Evolutionary conservation across 2,329 filamentous ascomycete species (phyloP), one percentile per base, ranked within the genome.

Genomic region (Phoma sp.): DNA sequence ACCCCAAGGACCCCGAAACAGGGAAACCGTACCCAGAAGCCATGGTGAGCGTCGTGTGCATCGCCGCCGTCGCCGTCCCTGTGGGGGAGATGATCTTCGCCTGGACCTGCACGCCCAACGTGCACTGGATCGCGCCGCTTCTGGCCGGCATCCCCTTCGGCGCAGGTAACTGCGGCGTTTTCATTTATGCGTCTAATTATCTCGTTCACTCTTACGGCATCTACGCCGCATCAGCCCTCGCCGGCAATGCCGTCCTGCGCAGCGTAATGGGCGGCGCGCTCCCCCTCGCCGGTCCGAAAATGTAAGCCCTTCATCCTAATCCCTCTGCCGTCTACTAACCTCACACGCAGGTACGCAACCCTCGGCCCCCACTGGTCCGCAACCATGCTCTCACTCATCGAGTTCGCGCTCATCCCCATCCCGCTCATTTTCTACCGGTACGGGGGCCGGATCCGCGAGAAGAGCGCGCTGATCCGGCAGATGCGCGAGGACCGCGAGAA

Each of bases 101-200:
- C 0, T 96, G 92, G 52, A 64, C 61, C 7, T 92, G 68, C 57
- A 85, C 92, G 0, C 92, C 92, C 0, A 84, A 85, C 4, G 91
- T 96, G 29, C 92, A 91, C 71, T 96, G 90, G 88, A 86, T 92
- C n/a, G 81, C 86, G 19, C 89, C 91, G 1, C 88, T 96, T 43
- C 78, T 90, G 0, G 91, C 91, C 1, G 91, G 91, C 0, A 83
- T 96, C 6, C 89, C 88, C 0, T 96, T 95, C 64, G 91, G 91
- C 9, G 81, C 84, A 0, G 91, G 91, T 0, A 95, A 94, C 66
- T 87, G 85, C 8, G 82, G 87, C 2, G 86, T 90, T 33, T 96
- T 96, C 77, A 93, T 96, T 68, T 95, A 96, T 68, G 85, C 88
- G 0, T 85, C 83, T 6, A 95, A 92, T 66, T 96, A 96, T 71